These are phyloP conservation scores for Mycena leptocephala DNA, from an alignment of 768 basidiomycete genomes.

Conservation along the genomic window DNA sequence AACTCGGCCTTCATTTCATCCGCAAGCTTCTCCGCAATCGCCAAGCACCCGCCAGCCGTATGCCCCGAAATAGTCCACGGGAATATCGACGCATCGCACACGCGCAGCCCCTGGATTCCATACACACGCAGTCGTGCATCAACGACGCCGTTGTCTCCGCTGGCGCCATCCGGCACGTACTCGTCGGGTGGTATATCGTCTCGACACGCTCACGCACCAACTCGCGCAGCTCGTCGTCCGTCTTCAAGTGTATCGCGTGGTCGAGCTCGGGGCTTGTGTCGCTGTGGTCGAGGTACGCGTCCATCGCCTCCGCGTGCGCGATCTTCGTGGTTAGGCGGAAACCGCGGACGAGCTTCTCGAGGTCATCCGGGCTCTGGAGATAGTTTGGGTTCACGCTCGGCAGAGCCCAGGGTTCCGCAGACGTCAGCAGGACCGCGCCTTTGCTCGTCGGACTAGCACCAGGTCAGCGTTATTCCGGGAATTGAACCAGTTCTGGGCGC, in stretches of 20 bases:
- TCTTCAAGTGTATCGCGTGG: conserved; percentile 54
- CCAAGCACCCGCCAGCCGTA: conserved; percentile 55
- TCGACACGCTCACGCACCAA: conserved; percentile 58
- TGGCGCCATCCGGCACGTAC: conserved; percentile 67
- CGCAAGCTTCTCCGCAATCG: conserved; percentile 53
- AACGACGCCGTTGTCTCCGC: conserved; percentile 51
- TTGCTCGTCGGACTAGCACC: conserved; percentile 58
- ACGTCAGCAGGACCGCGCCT: conserved; percentile 58
- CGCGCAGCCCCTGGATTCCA: conserved; percentile 59
- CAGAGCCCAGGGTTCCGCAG: conserved; percentile 59
- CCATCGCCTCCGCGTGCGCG: conserved; percentile 58
- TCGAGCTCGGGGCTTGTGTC: conserved; percentile 56
- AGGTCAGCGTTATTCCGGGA: not conserved
- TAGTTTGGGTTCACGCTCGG: conserved; percentile 66
- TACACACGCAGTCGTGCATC: conserved; percentile 42
- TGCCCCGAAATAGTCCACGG: conserved; percentile 65
- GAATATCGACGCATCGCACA: conserved; percentile 67
- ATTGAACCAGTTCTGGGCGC: not conserved
- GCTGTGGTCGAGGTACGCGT: conserved; percentile 54
- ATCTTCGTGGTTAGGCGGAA: conserved; percentile 57
- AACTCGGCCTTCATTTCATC: conserved; percentile 51
- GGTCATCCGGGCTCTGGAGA: conserved; percentile 58
- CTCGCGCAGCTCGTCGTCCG: conserved; percentile 59
- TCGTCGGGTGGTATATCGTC: conserved; percentile 66
- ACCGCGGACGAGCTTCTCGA: conserved; percentile 61